Evolutionary conservation across 805 yeast species (phyloP), one percentile per base, ranked within the genome.

Genomic region (Schwanniomyces vanrijiae): DNA sequence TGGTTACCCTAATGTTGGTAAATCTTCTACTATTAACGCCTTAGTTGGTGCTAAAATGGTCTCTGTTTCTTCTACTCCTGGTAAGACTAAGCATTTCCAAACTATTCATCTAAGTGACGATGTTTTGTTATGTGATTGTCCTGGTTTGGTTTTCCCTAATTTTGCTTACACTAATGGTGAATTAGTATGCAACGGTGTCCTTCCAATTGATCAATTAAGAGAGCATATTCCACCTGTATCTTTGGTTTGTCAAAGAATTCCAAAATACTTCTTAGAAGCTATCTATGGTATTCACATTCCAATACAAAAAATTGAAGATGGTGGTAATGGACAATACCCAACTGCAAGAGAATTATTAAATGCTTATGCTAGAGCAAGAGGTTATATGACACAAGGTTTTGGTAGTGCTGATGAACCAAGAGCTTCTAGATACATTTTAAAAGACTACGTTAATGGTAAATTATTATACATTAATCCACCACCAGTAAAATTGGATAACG

Each of bases 21-120:
- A 89, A 64, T 94, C 98, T 1, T 91, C 98, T n/a, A 94, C 98
- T 1, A 94, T 94, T 59, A 94, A 94, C 66, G 97, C 99, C 0
- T 75, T 94, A 37, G 94, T 92, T 40, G 99, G 99, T 11, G 83
- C 97, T 16, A 94, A 94, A 62, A 91, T 89, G 65, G 99, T 94
- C n/a, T 90, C 97, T 2, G 99, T 94, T 33, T 92, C 98, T 2
- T 78, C 98, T 1, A 94, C 99, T 1, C 99, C 99, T 11, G 99
- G 99, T 73, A 94, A 94, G 65, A 94, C 99, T 11, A 94, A 94
- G 66, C 99, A 94, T 76, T 94, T 94, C 78, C 99, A 94, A 74
- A 94, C 99, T 1, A 91, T 94, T 51, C 81, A 82, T 61, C 77
- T 94, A 39, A 82, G 96, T 0, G 88, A 86, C 44, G 78, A 86